Percentiles rank a stretch among this genome's conserved stretches.
phyloP scores from a whole-genome alignment of 2,329 filamentous ascomycete genomes.

The Rasamsonia emersonii region DNA sequence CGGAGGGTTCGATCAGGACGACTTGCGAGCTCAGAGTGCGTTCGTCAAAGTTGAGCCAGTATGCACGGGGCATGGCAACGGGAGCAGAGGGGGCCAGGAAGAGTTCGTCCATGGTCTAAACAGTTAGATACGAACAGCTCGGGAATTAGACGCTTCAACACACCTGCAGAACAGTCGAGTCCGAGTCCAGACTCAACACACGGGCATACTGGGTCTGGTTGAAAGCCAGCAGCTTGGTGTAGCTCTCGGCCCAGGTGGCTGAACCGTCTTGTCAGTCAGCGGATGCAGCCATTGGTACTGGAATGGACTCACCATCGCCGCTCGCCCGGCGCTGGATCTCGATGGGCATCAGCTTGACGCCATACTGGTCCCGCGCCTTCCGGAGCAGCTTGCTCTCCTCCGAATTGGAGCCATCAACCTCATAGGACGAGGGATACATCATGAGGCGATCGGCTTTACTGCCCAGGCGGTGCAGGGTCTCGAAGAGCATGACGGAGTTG shows the following conservation, averaged over 20 bases:
- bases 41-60: constrained; percentile 51
- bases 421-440: constrained; percentile 17
- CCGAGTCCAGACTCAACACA: constrained; percentile 51
- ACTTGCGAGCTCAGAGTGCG: constrained; percentile 48
- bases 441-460: constrained; percentile 23
- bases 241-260: constrained; percentile 52
- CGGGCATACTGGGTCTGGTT: constrained; percentile 54
- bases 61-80: constrained; percentile 59
- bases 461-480: constrained; percentile 17
- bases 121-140: constrained; percentile 9
- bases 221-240: constrained; percentile 59
- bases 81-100: constrained; percentile 52
- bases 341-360: constrained; percentile 39
- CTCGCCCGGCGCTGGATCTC: constrained; percentile 16
- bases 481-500: constrained; percentile 27
- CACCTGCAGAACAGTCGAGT: constrained; percentile 46
- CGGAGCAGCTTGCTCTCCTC: constrained; percentile 30
- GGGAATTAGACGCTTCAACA: neutral
- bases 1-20: constrained; percentile 49
- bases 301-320: neutral
- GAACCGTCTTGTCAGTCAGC: constrained; percentile 3
- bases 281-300: neutral
- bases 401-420: neutral
- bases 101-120: constrained; percentile 54
- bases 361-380: constrained; percentile 38